phyloP scores from a whole-genome alignment of 2,329 filamentous ascomycete genomes.

The Immersiporthe knoxdaviesiana region DNA sequence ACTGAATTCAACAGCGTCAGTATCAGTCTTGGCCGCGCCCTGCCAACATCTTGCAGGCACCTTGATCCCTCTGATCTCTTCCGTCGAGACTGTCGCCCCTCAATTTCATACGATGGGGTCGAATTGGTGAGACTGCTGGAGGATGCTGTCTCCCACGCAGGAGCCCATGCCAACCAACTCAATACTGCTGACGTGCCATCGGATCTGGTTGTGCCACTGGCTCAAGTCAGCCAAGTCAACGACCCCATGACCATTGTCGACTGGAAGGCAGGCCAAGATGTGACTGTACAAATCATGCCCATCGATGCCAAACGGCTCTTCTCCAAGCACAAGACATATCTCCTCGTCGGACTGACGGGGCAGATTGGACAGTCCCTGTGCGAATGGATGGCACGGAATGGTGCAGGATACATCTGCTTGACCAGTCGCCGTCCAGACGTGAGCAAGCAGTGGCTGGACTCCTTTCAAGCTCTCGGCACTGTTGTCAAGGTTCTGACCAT shows the following conservation, averaged over 20 bases:
- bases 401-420: slow-evolving; percentile 42
- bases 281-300: not conserved
- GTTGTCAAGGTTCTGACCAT: slow-evolving; percentile 14
- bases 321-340: slow-evolving; percentile 35
- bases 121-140: not conserved
- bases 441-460: not conserved
- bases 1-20: not conserved
- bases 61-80: not conserved
- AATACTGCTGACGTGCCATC: not conserved
- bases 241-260: not conserved
- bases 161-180: not conserved
- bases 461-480: not conserved
- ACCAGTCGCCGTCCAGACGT: slow-evolving; percentile 41
- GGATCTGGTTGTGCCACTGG: not conserved
- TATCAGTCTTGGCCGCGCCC: not conserved
- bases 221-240: not conserved
- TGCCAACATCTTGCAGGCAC: not conserved
- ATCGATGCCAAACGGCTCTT: not conserved
- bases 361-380: slow-evolving; percentile 42
- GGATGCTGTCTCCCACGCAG: not conserved
- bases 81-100: not conserved
- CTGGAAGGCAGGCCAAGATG: not conserved
- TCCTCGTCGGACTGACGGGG: slow-evolving; percentile 39
- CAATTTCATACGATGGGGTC: not conserved
- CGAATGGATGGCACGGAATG: slow-evolving; percentile 42